These are phyloP conservation scores for Claviceps cyperi DNA, from an alignment of 2,329 filamentous ascomycete genomes.

Conservation along the genomic window DNA sequence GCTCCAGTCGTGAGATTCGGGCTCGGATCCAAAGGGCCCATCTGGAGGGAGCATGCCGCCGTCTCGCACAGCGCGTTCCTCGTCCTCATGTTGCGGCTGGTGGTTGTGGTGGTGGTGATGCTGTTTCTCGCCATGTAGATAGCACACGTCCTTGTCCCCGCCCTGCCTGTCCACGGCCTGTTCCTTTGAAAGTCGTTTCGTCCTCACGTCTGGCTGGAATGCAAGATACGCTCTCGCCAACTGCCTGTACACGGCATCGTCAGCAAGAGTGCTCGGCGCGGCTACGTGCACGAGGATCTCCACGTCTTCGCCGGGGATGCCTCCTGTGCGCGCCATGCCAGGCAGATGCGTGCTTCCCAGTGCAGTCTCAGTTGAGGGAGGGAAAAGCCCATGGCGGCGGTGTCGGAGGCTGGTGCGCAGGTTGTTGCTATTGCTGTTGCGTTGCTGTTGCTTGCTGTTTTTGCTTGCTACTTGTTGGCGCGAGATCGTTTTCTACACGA, in stretches of 20 bases:
- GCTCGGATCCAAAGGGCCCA: conserved; percentile 13
- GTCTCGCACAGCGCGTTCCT: background rate
- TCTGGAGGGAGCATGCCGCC: background rate
- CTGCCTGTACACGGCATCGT: conserved; percentile 35
- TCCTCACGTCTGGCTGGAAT: conserved; percentile 19
- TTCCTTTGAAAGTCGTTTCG: background rate
- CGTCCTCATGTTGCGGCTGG: background rate
- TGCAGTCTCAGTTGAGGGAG: background rate
- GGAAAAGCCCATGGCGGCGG: conserved; percentile 1
- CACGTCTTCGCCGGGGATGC: conserved; percentile 15
- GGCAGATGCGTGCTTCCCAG: background rate
- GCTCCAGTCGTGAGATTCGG: conserved; percentile 27
- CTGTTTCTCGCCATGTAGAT: background rate
- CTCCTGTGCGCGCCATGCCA: conserved; percentile 12
- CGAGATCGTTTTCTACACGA: too few relatives aligned
- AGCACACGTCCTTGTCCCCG: background rate
- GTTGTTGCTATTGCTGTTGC: too few relatives aligned
- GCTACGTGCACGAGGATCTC: conserved; percentile 43
- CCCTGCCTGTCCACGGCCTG: background rate
- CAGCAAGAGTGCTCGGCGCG: conserved; percentile 31
- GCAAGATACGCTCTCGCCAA: conserved; percentile 36
- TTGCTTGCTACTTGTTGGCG: background rate
- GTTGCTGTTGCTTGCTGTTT: background rate
- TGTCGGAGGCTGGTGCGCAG: too few relatives aligned
- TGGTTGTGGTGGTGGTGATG: too few relatives aligned